phyloP scores from a whole-genome alignment of 2,329 filamentous ascomycete genomes.

The Hypoxylon sp. region DNA sequence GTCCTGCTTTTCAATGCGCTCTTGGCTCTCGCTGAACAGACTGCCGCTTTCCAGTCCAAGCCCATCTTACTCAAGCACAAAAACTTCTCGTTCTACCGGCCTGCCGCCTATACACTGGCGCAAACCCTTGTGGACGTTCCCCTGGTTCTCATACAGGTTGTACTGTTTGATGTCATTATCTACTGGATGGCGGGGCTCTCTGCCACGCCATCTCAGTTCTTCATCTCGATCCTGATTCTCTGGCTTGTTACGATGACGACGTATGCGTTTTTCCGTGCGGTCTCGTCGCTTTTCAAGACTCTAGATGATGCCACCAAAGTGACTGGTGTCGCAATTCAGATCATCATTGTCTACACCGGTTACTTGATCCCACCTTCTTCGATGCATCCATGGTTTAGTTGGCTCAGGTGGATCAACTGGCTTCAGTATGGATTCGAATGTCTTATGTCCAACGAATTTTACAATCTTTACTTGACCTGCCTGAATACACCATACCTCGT shows the following conservation, averaged over 20 bases:
- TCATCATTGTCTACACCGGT: slow-evolving; percentile 48
- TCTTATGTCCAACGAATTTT: slow-evolving; percentile 72
- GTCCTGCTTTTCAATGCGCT: slow-evolving; percentile 72
- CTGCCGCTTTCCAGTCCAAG: slow-evolving; percentile 69
- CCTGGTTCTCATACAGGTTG: slow-evolving; percentile 67
- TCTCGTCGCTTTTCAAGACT: slow-evolving; percentile 61
- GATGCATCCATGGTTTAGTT: slow-evolving; percentile 67
- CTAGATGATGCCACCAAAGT: slow-evolving; percentile 58
- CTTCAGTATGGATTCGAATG: slow-evolving; percentile 74
- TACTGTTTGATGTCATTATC: slow-evolving; percentile 69
- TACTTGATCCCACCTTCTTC: slow-evolving; percentile 66
- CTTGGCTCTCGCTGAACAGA: slow-evolving; percentile 70
- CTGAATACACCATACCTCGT: slow-evolving; percentile 64
- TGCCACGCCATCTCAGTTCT: slow-evolving; percentile 70
- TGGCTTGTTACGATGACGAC: slow-evolving; percentile 66
- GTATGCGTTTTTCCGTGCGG: slow-evolving; percentile 64
- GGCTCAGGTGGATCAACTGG: slow-evolving; percentile 69
- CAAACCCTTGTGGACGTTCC: slow-evolving; percentile 60
- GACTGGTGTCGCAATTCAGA: slow-evolving; percentile 47
- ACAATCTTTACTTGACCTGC: slow-evolving; percentile 66
- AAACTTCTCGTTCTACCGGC: slow-evolving; percentile 75
- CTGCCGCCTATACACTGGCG: slow-evolving; percentile 64
- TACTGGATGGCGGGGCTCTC: slow-evolving; percentile 70
- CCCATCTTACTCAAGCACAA: slow-evolving; percentile 78
- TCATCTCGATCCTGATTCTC: slow-evolving; percentile 68